Conservation (phyloP, 129 eudicot genomes). For the Daucus carota region DNA sequence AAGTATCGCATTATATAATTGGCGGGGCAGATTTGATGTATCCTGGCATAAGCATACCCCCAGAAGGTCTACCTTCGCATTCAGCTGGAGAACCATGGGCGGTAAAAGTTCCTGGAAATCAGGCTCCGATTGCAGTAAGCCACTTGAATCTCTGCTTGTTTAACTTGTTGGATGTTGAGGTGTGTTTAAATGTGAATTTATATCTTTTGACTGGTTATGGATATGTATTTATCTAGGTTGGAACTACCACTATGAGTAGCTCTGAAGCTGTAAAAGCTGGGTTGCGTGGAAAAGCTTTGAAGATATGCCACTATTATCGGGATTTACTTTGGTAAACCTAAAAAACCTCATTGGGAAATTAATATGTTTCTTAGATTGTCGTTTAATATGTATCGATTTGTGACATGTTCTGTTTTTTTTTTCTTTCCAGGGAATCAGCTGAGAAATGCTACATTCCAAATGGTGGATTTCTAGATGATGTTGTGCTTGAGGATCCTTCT, state of each 20-base stretch:
- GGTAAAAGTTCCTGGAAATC: slow-evolving; percentile 92
- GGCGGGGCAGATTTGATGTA: slow-evolving; percentile 98
- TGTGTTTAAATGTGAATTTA: neutral
- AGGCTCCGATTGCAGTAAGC: slow-evolving; percentile 81
- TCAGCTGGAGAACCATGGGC: slow-evolving; percentile 79
- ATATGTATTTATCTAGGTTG: slow-evolving; percentile 49
- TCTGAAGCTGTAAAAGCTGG: slow-evolving; percentile 84
- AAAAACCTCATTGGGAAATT: neutral
- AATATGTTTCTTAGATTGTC: neutral
- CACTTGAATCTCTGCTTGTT: slow-evolving; percentile 7
- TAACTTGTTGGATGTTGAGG: neutral
- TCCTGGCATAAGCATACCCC: slow-evolving; percentile 62
- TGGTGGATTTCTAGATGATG: slow-evolving; percentile 71
- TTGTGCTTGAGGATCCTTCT: slow-evolving; percentile 73
- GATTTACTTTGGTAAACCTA: slow-evolving; percentile 76
- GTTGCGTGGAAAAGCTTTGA: slow-evolving; percentile 85
- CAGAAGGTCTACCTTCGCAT: slow-evolving; percentile 72
- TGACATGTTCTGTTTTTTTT: slow-evolving; percentile 2
- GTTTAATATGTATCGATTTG: neutral
- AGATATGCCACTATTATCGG: slow-evolving; percentile 56
- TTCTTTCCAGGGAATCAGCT: slow-evolving; percentile 67
- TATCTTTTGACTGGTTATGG: slow-evolving; percentile 6
- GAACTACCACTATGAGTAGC: slow-evolving; percentile 77
- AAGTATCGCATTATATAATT: slow-evolving; percentile 76
- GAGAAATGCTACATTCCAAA: slow-evolving; percentile 82